These are phyloP conservation scores for Hortaea werneckii DNA, from an alignment of 2,329 filamentous ascomycete genomes.

Conservation along the genomic window DNA sequence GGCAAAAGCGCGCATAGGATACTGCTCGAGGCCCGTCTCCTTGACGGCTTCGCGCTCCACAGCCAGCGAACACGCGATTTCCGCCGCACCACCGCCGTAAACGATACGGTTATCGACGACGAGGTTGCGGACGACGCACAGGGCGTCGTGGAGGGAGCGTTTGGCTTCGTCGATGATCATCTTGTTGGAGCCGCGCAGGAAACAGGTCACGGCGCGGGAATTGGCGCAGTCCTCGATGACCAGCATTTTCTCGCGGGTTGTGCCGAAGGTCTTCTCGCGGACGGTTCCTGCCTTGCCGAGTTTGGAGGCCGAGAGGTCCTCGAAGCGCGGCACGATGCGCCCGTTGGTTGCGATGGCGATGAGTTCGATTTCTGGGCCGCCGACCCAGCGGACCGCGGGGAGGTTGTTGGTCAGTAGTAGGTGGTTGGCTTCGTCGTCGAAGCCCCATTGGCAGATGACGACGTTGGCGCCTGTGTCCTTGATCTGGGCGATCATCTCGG, in stretches of 20 bases:
- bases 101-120: slow-evolving; percentile 95
- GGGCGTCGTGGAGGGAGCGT: slow-evolving; percentile 89
- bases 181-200: slow-evolving; percentile 97
- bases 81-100: slow-evolving; percentile 91
- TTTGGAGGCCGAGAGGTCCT: slow-evolving; percentile 85
- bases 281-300: slow-evolving; percentile 83
- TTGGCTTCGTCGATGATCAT: slow-evolving; percentile 99
- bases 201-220: slow-evolving; percentile 89
- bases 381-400: slow-evolving; percentile 94
- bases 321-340: slow-evolving; percentile 92
- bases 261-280: slow-evolving; percentile 91
- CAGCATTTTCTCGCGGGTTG: slow-evolving; percentile 97
- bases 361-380: slow-evolving; percentile 93
- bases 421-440: slow-evolving; percentile 98
- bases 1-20: slow-evolving; percentile 95
- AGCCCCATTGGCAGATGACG: slow-evolving; percentile 98
- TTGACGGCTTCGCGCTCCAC: slow-evolving; percentile 85
- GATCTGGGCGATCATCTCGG: slow-evolving; percentile 97
- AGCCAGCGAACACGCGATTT: slow-evolving; percentile 92
- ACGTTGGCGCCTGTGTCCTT: slow-evolving; percentile 96
- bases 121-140: slow-evolving; percentile 94
- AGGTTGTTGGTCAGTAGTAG: slow-evolving; percentile 90
- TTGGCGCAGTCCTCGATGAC: slow-evolving; percentile 99
- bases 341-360: slow-evolving; percentile 98
- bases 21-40: slow-evolving; percentile 95